Evolutionary conservation across 352 stramenopile genomes (phyloP).

Genomic region (Globisporangium alternatum): DNA sequence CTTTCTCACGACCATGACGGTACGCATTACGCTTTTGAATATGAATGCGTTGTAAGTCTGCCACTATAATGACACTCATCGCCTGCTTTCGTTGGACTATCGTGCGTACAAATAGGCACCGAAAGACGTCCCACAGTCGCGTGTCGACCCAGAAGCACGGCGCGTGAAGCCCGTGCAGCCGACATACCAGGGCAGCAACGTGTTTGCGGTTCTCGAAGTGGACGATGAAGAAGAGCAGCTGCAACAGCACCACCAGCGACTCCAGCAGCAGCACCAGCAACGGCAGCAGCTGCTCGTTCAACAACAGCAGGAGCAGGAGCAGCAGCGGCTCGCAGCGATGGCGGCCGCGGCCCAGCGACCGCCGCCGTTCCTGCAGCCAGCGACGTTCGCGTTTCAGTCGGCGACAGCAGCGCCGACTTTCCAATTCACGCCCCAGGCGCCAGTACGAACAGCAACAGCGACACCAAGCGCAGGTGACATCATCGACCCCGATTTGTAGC

Average conservation of each 20-base stretch:
- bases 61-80: background rate
- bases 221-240: slow-evolving; percentile 37
- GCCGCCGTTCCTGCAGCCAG: slow-evolving; percentile 54
- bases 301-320: slow-evolving; percentile 10
- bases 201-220: slow-evolving; percentile 61
- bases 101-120: slow-evolving; percentile 20
- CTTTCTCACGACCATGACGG: slow-evolving; percentile 60
- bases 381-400: slow-evolving; percentile 62
- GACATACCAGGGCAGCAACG: slow-evolving; percentile 43
- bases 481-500: slow-evolving; percentile 47
- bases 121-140: slow-evolving; percentile 30
- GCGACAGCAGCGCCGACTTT: slow-evolving; percentile 21
- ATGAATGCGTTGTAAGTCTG: background rate
- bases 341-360: slow-evolving; percentile 16
- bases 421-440: slow-evolving; percentile 18
- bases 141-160: slow-evolving; percentile 21
- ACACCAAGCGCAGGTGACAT: slow-evolving; percentile 30
- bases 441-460: slow-evolving; percentile 15
- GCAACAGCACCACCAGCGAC: slow-evolving; percentile 17
- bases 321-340: slow-evolving; percentile 13
- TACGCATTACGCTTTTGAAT: slow-evolving; percentile 8
- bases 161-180: slow-evolving; percentile 29
- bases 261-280: slow-evolving; percentile 14
- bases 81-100: background rate
- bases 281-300: slow-evolving; percentile 9